These are phyloP conservation scores for Phylloporus arenicola DNA, from an alignment of 768 basidiomycete genomes.

Conservation along the genomic window DNA sequence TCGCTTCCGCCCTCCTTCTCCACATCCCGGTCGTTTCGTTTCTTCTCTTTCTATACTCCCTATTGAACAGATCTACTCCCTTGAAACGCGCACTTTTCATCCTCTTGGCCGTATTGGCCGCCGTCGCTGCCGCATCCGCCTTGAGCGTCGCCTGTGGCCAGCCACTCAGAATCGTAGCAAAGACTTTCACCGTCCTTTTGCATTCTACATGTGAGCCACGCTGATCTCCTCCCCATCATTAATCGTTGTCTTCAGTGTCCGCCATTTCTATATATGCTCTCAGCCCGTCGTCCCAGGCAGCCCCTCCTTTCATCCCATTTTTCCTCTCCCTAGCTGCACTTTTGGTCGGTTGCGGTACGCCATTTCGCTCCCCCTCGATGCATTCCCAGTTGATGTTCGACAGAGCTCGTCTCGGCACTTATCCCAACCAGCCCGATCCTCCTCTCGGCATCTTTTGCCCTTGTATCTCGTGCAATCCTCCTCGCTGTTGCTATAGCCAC, in stretches of 20 bases:
- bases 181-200: conserved; percentile 16
- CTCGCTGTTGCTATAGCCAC: conserved; percentile 13
- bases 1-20: conserved; percentile 25
- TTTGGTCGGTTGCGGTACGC: conserved; percentile 26
- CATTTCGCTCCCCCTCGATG: not conserved
- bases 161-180: conserved; percentile 13
- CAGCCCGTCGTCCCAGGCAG: conserved; percentile 2
- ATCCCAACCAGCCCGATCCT: conserved; percentile 23
- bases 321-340: conserved; percentile 16
- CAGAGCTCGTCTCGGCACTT: conserved; percentile 24
- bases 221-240: not conserved
- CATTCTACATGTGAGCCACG: conserved; percentile 18
- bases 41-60: conserved; percentile 7
- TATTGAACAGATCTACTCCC: conserved; percentile 5
- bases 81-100: conserved; percentile 7
- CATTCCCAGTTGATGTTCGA: not conserved
- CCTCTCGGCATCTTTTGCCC: conserved; percentile 21
- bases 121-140: conserved; percentile 18
- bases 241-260: conserved; percentile 18
- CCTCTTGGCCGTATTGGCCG: conserved; percentile 23
- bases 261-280: conserved; percentile 23
- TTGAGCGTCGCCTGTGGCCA: conserved; percentile 13
- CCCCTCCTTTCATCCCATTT: conserved; percentile 11
- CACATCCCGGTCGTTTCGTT: conserved; percentile 20
- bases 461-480: conserved; percentile 18